Evolutionary conservation across 768 basidiomycete species (phyloP).

Genomic region (Lactifluus hygrophoroides): DNA sequence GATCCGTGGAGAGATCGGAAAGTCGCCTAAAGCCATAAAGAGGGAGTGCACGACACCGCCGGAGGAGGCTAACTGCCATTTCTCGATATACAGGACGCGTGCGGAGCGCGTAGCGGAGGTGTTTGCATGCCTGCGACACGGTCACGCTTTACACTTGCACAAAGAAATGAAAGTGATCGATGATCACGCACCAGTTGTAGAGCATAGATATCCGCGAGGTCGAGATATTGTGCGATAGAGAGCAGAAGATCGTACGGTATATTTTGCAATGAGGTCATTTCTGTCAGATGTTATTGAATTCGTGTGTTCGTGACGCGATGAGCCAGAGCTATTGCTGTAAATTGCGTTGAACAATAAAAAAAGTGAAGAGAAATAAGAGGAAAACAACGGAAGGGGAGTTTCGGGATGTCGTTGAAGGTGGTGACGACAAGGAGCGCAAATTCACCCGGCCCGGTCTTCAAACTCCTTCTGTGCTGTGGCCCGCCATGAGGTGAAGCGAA

Average conservation of each 20-base stretch:
- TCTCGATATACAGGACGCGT: slow-evolving; percentile 63
- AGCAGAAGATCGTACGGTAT: slow-evolving; percentile 66
- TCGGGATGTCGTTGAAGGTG: not conserved
- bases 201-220: slow-evolving; percentile 50
- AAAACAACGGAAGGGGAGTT: not conserved
- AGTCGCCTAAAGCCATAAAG: slow-evolving; percentile 62
- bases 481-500: not conserved
- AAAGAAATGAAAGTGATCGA: not conserved
- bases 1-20: slow-evolving; percentile 52
- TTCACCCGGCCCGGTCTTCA: slow-evolving; percentile 5
- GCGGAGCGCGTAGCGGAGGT: slow-evolving; percentile 49
- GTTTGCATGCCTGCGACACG: slow-evolving; percentile 46
- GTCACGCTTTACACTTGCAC: not conserved
- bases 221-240: slow-evolving; percentile 55
- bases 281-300: not conserved
- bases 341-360: not conserved
- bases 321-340: not conserved
- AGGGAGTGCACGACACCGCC: slow-evolving; percentile 59
- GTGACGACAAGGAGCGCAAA: not conserved
- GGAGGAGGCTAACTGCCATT: slow-evolving; percentile 52
- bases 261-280: slow-evolving; percentile 28
- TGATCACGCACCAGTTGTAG: slow-evolving; percentile 49
- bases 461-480: too few relatives aligned
- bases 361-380: not conserved
- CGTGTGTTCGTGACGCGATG: not conserved